Base-by-base conservation (phyloP, 2,329 filamentous ascomycete genomes). In the Colletotrichum eremochloae region DNA sequence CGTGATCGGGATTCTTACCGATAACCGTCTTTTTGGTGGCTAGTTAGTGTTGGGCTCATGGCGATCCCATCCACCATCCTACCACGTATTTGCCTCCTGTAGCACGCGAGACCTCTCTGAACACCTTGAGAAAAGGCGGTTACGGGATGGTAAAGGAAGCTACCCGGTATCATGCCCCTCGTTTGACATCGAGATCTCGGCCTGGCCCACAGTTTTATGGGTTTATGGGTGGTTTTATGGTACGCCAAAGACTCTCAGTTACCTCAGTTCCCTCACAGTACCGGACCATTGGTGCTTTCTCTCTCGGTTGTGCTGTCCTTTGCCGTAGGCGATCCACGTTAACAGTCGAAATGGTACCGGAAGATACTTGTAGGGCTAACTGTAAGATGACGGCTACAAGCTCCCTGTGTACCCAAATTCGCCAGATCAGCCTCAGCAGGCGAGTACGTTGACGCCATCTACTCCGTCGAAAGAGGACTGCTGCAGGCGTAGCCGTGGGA, bases 11-110 rank as follows among this genome's bases (percentile, higher is more conserved):
- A 50, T 69, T 48, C 15, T 31, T 36, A 31, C 31, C 46, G 53
- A 46, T n/a, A 52, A 15, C 53, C 53, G 33, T 50, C 18, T 48
- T 15, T 31, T 20, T 36, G 50, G 50, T 69, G 66, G 48, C 65
- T 58, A 38, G 20, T 20, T 46, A 1, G 36, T 15, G 14, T 42
- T 11, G 53, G 40, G 33, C 48, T 42, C 14, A n/a, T 14, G 60
- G 24, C 44, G 48, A 65, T 72, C 69, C 33, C 36, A 46, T 72
- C 55, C 70, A 55, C 70, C 70, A 70, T 61, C 29, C 42, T 15
- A 38, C 36, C 58, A 38, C 58, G 36, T 40, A 24, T 52, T 36
- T 53, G 44, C 31, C 29, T 50, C 31, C 52, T 24, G n/a, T 12
- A 12, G 24, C n/a, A 50, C 33, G 36, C 46, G 5, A 38, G 20